These are phyloP conservation scores for Peterozyma toletana DNA, from an alignment of 805 yeast genomes.

Conservation along the genomic window DNA sequence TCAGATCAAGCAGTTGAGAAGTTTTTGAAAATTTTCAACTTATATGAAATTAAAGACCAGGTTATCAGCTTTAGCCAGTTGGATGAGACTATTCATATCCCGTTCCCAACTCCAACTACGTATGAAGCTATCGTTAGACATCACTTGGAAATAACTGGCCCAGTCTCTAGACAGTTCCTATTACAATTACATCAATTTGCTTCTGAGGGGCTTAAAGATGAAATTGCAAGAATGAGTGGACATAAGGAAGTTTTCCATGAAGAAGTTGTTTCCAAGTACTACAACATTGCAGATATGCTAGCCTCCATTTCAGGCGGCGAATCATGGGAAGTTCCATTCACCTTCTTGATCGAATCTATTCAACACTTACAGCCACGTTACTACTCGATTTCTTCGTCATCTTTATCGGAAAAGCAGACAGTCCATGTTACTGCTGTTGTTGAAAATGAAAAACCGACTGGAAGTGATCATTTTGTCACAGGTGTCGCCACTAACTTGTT, in stretches of 20 bases:
- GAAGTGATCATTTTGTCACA: slow-evolving; percentile 35
- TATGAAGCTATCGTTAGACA: slow-evolving; percentile 80
- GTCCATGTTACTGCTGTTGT: slow-evolving; percentile 90
- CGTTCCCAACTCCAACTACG: slow-evolving; percentile 78
- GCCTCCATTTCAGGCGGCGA: slow-evolving; percentile 50
- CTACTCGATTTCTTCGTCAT: slow-evolving; percentile 92
- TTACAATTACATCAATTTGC: slow-evolving; percentile 73
- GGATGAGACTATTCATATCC: slow-evolving; percentile 56
- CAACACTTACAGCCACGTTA: slow-evolving; percentile 88
- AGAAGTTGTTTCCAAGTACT: slow-evolving; percentile 52
- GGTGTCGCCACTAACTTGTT: slow-evolving; percentile 93
- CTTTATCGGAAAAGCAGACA: slow-evolving; percentile 63
- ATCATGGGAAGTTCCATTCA: slow-evolving; percentile 84
- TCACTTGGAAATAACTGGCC: slow-evolving; percentile 86
- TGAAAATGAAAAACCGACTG: slow-evolving; percentile 45
- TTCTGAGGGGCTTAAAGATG: slow-evolving; percentile 40
- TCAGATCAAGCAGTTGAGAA: slow-evolving; percentile 65
- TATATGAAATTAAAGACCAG: slow-evolving; percentile 40
- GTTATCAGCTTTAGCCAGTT: slow-evolving; percentile 61
- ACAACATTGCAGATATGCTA: slow-evolving; percentile 73
- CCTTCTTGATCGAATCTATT: slow-evolving; percentile 73
- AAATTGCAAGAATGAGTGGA: slow-evolving; percentile 46
- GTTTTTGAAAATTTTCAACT: slow-evolving; percentile 58
- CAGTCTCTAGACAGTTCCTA: slow-evolving; percentile 84
- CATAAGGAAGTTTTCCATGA: slow-evolving; percentile 65